phyloP scores from a whole-genome alignment of 371 early-diverging fungal species.

The Phascolomyces articulosus region DNA sequence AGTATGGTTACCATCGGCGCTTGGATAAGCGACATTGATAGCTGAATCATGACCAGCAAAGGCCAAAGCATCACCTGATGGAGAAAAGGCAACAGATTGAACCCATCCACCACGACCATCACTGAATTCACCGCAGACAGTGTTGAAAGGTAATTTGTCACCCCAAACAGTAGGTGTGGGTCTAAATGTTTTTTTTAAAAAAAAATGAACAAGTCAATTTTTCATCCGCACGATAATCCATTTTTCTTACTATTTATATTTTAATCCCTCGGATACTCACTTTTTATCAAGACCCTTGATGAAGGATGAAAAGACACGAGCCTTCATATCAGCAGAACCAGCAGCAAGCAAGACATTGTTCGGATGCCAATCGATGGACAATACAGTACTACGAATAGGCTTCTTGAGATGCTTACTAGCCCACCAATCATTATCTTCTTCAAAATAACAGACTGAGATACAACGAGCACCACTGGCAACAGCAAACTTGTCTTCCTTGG shows the following conservation, averaged over 20 bases:
- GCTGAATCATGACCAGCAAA: constrained; percentile 91
- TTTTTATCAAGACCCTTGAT: constrained; percentile 95
- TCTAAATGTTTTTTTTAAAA: constrained; percentile 21
- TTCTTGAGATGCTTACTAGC: constrained; percentile 93
- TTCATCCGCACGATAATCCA: neutral
- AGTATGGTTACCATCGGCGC: constrained; percentile 56
- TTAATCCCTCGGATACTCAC: constrained; percentile 37
- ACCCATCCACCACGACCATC: constrained; percentile 91
- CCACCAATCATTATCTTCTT: constrained; percentile 97
- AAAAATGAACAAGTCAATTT: neutral
- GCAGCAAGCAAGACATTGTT: constrained; percentile 94
- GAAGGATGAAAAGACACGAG: constrained; percentile 94
- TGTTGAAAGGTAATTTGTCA: constrained; percentile 93
- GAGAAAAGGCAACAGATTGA: constrained; percentile 92
- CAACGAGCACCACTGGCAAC: constrained; percentile 91
- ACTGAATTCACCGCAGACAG: constrained; percentile 88
- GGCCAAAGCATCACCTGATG: constrained; percentile 88
- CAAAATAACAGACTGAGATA: constrained; percentile 95
- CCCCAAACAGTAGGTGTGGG: constrained; percentile 89
- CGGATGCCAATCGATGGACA: constrained; percentile 96
- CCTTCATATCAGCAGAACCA: constrained; percentile 95
- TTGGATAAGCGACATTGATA: constrained; percentile 74
- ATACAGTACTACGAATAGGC: constrained; percentile 90
- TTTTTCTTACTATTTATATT: neutral
- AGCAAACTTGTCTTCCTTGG: constrained; percentile 97